Conservation (phyloP, 2,329 filamentous ascomycete species). For the Truncatella angustata region DNA sequence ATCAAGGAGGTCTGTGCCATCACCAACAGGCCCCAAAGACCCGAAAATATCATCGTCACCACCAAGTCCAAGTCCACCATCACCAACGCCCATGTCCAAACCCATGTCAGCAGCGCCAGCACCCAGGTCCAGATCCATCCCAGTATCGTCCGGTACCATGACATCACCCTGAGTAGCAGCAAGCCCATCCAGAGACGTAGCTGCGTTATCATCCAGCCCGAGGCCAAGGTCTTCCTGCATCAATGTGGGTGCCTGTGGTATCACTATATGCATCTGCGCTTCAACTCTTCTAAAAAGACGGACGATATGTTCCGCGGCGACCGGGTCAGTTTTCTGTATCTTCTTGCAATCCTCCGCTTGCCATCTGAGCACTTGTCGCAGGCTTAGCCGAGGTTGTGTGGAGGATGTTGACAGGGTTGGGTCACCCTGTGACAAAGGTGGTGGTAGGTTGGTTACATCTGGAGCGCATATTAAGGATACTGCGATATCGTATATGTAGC, state of each 20-base stretch:
- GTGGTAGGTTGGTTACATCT: slow-evolving; percentile 45
- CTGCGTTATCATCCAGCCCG: slow-evolving; percentile 36
- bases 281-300: slow-evolving; percentile 65
- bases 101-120: slow-evolving; percentile 17
- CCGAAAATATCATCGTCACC: slow-evolving; percentile 45
- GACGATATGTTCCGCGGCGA: slow-evolving; percentile 59
- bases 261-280: slow-evolving; percentile 63
- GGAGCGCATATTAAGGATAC: slow-evolving; percentile 69
- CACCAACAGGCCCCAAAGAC: slow-evolving; percentile 23
- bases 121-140: slow-evolving; percentile 42
- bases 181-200: slow-evolving; percentile 39
- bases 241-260: slow-evolving; percentile 35
- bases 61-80: slow-evolving; percentile 36
- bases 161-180: slow-evolving; percentile 39
- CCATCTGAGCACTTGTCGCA: slow-evolving; percentile 58
- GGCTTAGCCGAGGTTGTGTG: slow-evolving; percentile 48
- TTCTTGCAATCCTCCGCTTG: slow-evolving; percentile 57
- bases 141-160: slow-evolving; percentile 34
- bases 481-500: slow-evolving; percentile 66
- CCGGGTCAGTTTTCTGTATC: slow-evolving; percentile 54
- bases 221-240: slow-evolving; percentile 42
- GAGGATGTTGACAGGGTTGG: slow-evolving; percentile 21
- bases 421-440: slow-evolving; percentile 31
- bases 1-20: slow-evolving; percentile 24
- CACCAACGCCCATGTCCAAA: slow-evolving; percentile 37